Evolutionary conservation across 306 rosid species (phyloP), one percentile per base, ranked within the genome.

Genomic region (Canavalia gladiata): DNA sequence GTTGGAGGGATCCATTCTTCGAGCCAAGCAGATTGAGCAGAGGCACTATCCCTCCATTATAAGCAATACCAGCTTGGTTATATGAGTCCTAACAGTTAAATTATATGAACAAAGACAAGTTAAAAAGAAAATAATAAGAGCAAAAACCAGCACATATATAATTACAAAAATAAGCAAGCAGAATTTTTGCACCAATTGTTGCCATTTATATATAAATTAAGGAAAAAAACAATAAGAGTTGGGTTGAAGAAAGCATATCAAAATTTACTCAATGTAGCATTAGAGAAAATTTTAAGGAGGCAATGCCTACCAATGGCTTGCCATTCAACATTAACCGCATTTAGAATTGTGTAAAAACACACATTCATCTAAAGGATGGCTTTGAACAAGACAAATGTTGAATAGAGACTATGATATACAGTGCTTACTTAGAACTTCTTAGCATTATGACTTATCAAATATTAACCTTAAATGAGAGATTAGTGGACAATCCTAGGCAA

Each of bases 61-160:
- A 88, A 66, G 88, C 97, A 77, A 96, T 93, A 73, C 99, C 99
- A 69, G 92, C 98, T 89, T 96, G 99, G 82, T 93, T 96, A 81
- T 96, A 93, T 31, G 88, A 18, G 64, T 96, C 96, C 99, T 96
- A 88, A 85, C 63, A 64, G 28, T 75, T 54, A 30, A 73, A 82
- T 68, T 55, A 69, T 35, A 33, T 49, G 2, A 28, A 43, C 54
- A 34, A 68, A 73, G 31, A 10, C 41, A 75, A 34, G 31, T 37
- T 56, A 35, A 30, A 3, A 58, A 12, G 13, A 18, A 58, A 65
- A 25, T 2, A 2, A 30, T 30, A 8, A 37, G 12, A 65, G 65
- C 28, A n/a, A 13, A 72, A 56, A 28, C 1, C 34, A 66, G 33
- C 37, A 57, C 11, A 50, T 62, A 63, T 7, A 63, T 31, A 42